Conservation (phyloP, 345 rosid genomes). For the Pistacia vera region DNA sequence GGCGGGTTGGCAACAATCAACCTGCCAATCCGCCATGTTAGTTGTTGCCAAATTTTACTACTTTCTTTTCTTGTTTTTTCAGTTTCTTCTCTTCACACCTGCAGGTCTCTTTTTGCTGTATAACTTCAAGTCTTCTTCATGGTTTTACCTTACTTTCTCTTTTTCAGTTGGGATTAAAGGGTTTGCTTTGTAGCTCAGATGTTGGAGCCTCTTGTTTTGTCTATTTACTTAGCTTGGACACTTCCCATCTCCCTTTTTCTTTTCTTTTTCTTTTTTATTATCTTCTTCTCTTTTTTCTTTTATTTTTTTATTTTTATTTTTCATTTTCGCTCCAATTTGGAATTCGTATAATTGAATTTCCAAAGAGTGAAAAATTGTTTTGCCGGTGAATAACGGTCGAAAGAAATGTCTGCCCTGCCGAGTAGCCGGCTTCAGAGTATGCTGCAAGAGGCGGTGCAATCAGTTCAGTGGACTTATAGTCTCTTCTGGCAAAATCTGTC, state of each 20-base stretch:
- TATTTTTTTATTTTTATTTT: background rate
- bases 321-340: background rate
- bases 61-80: background rate
- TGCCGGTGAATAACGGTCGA: background rate
- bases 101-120: conserved; percentile 22
- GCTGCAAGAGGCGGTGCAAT: conserved; percentile 85
- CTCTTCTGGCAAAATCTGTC: conserved; percentile 90
- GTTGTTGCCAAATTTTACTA: too few species aligned
- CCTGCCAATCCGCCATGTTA: too few species aligned
- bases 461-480: conserved; percentile 93
- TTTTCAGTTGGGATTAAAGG: conserved; percentile 1
- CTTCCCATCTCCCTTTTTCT: background rate
- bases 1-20: too few species aligned
- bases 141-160: conserved; percentile 20
- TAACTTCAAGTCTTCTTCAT: conserved; percentile 17
- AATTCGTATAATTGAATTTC: background rate
- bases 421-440: conserved; percentile 61
- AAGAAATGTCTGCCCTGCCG: conserved; percentile 49
- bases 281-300: background rate
- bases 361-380: background rate
- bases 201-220: background rate
- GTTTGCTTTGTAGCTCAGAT: conserved; percentile 34
- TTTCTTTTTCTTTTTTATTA: background rate
- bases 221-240: conserved; percentile 16
- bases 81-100: conserved; percentile 19